Percentiles rank a stretch among this genome's conserved stretches.
These are phyloP conservation scores for Aegilops bicornis DNA, from an alignment of 176 grass and related monocot genomes.

Conservation along the genomic window DNA sequence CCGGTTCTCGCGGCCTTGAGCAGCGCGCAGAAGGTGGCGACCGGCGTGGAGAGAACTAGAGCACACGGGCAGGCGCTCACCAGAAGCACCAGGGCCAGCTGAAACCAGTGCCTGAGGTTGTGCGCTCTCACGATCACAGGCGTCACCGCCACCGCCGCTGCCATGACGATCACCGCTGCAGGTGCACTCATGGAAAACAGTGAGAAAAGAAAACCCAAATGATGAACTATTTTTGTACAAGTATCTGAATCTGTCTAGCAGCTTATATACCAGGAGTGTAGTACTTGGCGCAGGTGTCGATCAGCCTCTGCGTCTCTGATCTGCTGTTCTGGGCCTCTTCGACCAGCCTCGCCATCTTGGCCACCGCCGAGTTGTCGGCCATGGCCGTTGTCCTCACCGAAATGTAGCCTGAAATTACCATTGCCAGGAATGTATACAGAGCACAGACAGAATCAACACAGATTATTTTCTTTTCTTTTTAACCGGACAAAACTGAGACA, in stretches of 20 bases:
- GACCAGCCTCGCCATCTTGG: conserved; percentile 87
- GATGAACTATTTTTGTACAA: too few species aligned
- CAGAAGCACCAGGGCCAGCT: conserved; percentile 55
- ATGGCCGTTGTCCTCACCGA: conserved; percentile 81
- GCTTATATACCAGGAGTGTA: conserved; percentile 69
- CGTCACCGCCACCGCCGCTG: conserved; percentile 55
- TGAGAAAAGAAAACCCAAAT: too few species aligned
- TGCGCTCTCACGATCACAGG: conserved; percentile 47
- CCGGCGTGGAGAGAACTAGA: conserved; percentile 70
- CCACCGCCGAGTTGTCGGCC: conserved; percentile 81
- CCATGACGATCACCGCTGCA: conserved; percentile 77
- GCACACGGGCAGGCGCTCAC: conserved; percentile 86
- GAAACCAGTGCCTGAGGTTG: conserved; percentile 54
- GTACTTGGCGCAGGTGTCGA: conserved; percentile 87
- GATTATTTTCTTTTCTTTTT: too few species aligned
- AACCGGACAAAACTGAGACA: not conserved
- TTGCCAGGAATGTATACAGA: not conserved
- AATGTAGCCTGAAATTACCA: conserved; percentile 63
- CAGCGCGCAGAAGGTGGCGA: conserved; percentile 69
- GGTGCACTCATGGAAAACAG: conserved; percentile 14
- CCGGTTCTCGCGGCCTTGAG: conserved; percentile 58
- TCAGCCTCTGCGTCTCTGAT: conserved; percentile 72
- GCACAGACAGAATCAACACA: too few species aligned
- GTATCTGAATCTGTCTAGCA: not conserved
- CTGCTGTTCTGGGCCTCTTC: conserved; percentile 95